Conservation (phyloP, 768 basidiomycete genomes). For the Gyrodon lividus region DNA sequence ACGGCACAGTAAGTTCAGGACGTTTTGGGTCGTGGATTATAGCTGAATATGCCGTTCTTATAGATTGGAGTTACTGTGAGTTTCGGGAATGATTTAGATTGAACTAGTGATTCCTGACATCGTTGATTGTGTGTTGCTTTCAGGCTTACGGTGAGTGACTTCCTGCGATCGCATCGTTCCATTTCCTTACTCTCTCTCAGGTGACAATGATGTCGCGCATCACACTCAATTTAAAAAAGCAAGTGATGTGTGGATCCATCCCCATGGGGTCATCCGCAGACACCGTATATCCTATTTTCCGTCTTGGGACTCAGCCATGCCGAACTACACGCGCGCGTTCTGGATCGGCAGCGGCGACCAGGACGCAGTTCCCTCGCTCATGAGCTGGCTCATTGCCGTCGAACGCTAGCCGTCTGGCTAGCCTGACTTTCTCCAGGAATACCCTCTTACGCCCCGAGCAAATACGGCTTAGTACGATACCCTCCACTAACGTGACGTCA, state of each 20-base stretch:
- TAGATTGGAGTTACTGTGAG: constrained; percentile 42
- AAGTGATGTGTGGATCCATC: neutral
- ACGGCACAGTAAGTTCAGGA: constrained; percentile 28
- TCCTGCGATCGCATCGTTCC: neutral
- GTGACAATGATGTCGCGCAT: constrained; percentile 72
- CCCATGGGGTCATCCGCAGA: neutral
- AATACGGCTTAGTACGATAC: constrained; percentile 1
- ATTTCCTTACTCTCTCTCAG: constrained; percentile 19
- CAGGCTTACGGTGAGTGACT: constrained; percentile 14
- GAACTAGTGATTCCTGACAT: constrained; percentile 19
- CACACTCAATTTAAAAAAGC: constrained; percentile 57
- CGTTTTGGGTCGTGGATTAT: neutral
- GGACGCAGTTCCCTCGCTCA: neutral
- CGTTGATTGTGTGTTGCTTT: constrained; percentile 34
- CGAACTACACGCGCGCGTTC: neutral
- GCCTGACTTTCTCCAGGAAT: neutral
- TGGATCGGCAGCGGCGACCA: neutral
- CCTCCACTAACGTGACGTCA: neutral
- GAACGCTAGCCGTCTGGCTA: neutral
- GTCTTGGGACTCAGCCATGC: neutral
- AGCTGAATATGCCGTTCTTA: neutral
- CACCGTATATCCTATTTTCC: neutral
- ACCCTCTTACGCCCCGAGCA: neutral
- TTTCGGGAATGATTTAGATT: neutral
- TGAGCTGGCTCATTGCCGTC: constrained; percentile 2